Conservation (phyloP, 495 filamentous ascomycete species). For the Bryoglossum gracile region DNA sequence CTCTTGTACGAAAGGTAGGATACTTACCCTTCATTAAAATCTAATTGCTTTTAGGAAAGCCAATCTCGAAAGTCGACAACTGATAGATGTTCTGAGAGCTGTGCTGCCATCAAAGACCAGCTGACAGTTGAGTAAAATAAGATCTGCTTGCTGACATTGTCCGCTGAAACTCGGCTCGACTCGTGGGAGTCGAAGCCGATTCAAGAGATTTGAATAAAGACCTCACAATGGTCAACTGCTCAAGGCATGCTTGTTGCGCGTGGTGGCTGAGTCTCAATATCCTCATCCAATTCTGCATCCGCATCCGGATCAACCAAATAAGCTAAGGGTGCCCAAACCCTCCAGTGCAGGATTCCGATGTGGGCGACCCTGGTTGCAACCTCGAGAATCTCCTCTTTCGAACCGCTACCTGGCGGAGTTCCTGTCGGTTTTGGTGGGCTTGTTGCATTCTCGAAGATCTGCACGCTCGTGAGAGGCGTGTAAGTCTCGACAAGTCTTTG, state of each 20-base stretch:
- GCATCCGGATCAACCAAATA: slow-evolving; percentile 38
- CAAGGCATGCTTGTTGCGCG: slow-evolving; percentile 13
- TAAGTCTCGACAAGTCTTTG: slow-evolving; percentile 41
- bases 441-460: slow-evolving; percentile 45
- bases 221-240: no score
- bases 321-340: slow-evolving; percentile 69
- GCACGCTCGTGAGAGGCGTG: slow-evolving; percentile 40
- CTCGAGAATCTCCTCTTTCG: slow-evolving; percentile 34
- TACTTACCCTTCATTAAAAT: no score
- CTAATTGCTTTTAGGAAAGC: no score
- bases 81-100: no score
- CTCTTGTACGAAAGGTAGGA: no score
- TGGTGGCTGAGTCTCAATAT: slow-evolving; percentile 10
- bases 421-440: slow-evolving; percentile 4
- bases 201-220: no score
- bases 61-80: no score
- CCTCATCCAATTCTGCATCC: slow-evolving; percentile 17
- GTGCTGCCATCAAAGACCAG: no score
- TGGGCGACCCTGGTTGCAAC: slow-evolving; percentile 71
- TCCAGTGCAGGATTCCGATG: slow-evolving; percentile 76
- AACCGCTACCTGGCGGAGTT: not conserved
- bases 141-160: no score
- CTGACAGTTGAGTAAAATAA: no score
- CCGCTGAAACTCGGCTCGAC: no score
- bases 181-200: no score